These are phyloP conservation scores for Aspergillus terreus DNA, from an alignment of 2,329 filamentous ascomycete genomes.

Conservation along the genomic window DNA sequence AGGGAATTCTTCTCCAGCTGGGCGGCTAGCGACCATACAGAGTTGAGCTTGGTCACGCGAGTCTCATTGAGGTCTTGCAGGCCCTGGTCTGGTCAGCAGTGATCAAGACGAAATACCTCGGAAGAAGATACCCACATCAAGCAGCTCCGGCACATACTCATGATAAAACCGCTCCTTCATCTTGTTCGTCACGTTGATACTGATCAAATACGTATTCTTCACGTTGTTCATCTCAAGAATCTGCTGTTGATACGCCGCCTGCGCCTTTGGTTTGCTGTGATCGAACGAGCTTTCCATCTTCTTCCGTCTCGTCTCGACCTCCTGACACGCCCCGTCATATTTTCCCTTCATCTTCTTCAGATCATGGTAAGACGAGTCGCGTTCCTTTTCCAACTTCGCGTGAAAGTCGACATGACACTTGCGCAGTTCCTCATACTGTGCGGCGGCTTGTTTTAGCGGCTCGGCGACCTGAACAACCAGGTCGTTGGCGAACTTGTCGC, in stretches of 20 bases:
- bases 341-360: slow-evolving; percentile 87
- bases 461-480: slow-evolving; percentile 79
- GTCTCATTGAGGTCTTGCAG: slow-evolving; percentile 93
- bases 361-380: slow-evolving; percentile 77
- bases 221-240: slow-evolving; percentile 92
- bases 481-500: slow-evolving; percentile 78
- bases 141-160: slow-evolving; percentile 88
- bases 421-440: slow-evolving; percentile 83
- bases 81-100: slow-evolving; percentile 39
- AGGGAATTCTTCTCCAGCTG: slow-evolving; percentile 77
- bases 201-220: slow-evolving; percentile 94
- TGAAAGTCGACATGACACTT: slow-evolving; percentile 90
- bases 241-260: slow-evolving; percentile 88
- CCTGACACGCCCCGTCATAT: slow-evolving; percentile 89
- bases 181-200: slow-evolving; percentile 95
- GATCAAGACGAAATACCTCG: background rate
- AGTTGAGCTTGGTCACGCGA: slow-evolving; percentile 76
- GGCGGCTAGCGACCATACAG: slow-evolving; percentile 77
- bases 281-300: slow-evolving; percentile 94
- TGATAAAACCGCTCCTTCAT: slow-evolving; percentile 97
- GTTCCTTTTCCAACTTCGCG: slow-evolving; percentile 81
- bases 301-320: slow-evolving; percentile 90
- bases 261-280: slow-evolving; percentile 77
- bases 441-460: slow-evolving; percentile 70
- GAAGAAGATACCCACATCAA: slow-evolving; percentile 62